Evolutionary conservation across 352 stramenopile species (phyloP).

Genomic region (Phytophthora foliorum): DNA sequence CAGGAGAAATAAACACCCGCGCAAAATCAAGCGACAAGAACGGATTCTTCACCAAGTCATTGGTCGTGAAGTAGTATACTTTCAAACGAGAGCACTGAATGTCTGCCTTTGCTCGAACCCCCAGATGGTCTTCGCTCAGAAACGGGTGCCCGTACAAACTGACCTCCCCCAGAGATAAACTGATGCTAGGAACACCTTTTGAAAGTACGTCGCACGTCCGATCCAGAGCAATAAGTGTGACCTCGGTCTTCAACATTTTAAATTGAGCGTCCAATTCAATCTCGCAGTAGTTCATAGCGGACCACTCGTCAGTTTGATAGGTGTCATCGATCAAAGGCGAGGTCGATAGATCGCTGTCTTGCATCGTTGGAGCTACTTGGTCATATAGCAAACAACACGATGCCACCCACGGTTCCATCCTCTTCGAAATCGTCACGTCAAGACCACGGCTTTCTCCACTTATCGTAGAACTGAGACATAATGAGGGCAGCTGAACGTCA

Average conservation of each 20-base stretch:
- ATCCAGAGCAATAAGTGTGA: slow-evolving; percentile 45
- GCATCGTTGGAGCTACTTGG: slow-evolving; percentile 1
- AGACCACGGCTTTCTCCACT: slow-evolving; percentile 32
- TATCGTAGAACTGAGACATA: slow-evolving; percentile 24
- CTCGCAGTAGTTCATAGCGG: slow-evolving; percentile 29
- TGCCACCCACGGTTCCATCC: slow-evolving; percentile 37
- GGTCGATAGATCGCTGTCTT: not conserved
- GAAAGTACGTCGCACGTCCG: slow-evolving; percentile 56
- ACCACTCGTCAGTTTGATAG: not conserved
- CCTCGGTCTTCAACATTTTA: slow-evolving; percentile 62
- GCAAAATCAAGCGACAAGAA: slow-evolving; percentile 79
- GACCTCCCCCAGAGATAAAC: slow-evolving; percentile 64
- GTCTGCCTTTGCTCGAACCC: slow-evolving; percentile 71
- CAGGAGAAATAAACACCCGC: slow-evolving; percentile 66
- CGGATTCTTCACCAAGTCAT: slow-evolving; percentile 29
- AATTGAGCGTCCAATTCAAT: slow-evolving; percentile 67
- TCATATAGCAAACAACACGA: slow-evolving; percentile 22
- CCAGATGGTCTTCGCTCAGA: slow-evolving; percentile 53
- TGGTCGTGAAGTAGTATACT: slow-evolving; percentile 42
- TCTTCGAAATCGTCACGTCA: slow-evolving; percentile 31
- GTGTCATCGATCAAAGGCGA: not conserved
- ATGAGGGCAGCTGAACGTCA: slow-evolving; percentile 1
- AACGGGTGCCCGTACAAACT: slow-evolving; percentile 67
- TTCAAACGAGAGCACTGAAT: slow-evolving; percentile 72
- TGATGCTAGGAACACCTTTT: slow-evolving; percentile 55